Base-by-base conservation (phyloP, 2,329 filamentous ascomycete species). In the Phialocephala sp. region DNA sequence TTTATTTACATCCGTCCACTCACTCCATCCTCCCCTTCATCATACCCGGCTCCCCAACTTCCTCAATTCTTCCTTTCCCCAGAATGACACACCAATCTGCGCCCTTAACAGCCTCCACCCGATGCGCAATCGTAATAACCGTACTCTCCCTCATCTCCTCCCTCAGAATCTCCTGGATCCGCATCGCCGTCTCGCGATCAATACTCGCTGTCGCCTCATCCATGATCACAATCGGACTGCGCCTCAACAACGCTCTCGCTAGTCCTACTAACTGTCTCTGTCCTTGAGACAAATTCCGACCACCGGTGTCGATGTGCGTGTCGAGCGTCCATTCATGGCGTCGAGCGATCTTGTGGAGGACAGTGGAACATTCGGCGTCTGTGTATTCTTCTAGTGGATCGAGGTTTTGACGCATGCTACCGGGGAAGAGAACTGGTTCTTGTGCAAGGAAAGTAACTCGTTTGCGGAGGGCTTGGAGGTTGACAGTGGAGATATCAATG, bases 141-240 rank as follows among this genome's bases (percentile, higher is more conserved):
- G 88, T 90, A 67, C 83, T 85, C 65, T 81, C 80, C 58, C 76
- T 79, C 80, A 87, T 79, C 75, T 87, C 85, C 70, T 85, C 83
- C 56, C 84, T 78, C 72, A 88, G 72, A 20, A 87, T 79, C 60
- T 79, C 77, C 72, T 87, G 84, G 55, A 88, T 86, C 65, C 82
- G 75, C 71, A 77, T 71, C 18, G 87, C 85, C 0, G 87, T 89
- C 68, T 88, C 85, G 60, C 83, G 80, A 74, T 90, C 88, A 67
- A 89, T 87, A 58, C 84, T 87, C 2, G 87, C 87, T 1, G 87
- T 89, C 2, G 87, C 87, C 72, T 90, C 88, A 71, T 91, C 88
- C 72, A 91, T 81, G 59, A 91, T 84, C 11, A 91, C 80, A 67
- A 90, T 83, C 0, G 85, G 79, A 65, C 85, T 87, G n/a, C 84